A percentile compares a stretch with the other conserved stretches of the same genome.
phyloP scores from a whole-genome alignment of 805 yeast species.

The Candida gorgasii region DNA sequence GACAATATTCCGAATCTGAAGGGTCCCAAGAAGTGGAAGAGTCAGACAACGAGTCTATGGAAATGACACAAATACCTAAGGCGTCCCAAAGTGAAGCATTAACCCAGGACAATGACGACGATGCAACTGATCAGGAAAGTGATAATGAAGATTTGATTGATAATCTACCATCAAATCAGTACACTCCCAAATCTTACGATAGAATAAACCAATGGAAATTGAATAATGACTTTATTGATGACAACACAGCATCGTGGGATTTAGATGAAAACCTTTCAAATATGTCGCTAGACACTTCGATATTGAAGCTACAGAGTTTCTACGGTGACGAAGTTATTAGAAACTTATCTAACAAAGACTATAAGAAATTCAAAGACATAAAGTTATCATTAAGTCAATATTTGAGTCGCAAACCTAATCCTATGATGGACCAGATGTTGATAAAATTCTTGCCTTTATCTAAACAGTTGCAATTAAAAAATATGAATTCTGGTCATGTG shows the following conservation, averaged over 20 bases:
- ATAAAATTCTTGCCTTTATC: slow-evolving; percentile 13
- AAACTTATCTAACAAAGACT: slow-evolving; percentile 24
- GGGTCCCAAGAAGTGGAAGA: slow-evolving; percentile 6
- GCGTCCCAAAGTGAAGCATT: not conserved
- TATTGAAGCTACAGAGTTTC: slow-evolving; percentile 18
- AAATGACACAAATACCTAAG: not conserved
- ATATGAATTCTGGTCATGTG: slow-evolving; percentile 9
- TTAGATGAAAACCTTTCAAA: slow-evolving; percentile 27
- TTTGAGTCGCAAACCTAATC: slow-evolving; percentile 15
- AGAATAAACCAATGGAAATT: slow-evolving; percentile 25
- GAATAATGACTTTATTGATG: slow-evolving; percentile 26
- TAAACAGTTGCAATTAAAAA: slow-evolving; percentile 4
- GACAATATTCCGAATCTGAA: slow-evolving; percentile 3
- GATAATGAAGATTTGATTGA: slow-evolving; percentile 16
- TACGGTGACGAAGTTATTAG: slow-evolving; percentile 34
- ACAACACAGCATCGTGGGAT: slow-evolving; percentile 40
- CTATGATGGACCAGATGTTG: slow-evolving; percentile 16
- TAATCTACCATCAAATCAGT: slow-evolving; percentile 13
- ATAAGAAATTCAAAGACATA: slow-evolving; percentile 26
- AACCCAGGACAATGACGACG: not conserved
- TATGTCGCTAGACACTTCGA: slow-evolving; percentile 16
- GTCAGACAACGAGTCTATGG: slow-evolving; percentile 2
- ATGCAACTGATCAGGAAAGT: slow-evolving; percentile 12
- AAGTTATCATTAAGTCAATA: slow-evolving; percentile 17
- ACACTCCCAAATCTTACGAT: slow-evolving; percentile 10